phyloP scores from a whole-genome alignment of 2,329 filamentous ascomycete species.

The Paraphaeosphaeria sporulosa region DNA sequence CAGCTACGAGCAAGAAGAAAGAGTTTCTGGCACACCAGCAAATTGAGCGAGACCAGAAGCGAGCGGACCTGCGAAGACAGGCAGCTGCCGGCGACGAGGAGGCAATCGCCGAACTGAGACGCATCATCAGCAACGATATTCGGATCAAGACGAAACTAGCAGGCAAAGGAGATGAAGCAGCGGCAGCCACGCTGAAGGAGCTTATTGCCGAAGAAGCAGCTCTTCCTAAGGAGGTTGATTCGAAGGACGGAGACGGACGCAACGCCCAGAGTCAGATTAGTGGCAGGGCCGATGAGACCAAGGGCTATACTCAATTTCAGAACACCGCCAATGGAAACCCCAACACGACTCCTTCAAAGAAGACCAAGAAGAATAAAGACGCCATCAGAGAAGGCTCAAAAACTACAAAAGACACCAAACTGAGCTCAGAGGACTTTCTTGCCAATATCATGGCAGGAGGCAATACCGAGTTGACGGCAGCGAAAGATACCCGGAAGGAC shows the following conservation, averaged over 20 bases:
- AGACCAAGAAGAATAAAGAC: not conserved
- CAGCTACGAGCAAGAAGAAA: slow-evolving; percentile 30
- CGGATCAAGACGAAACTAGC: slow-evolving; percentile 8
- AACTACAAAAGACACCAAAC: not conserved
- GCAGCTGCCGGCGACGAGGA: slow-evolving; percentile 9
- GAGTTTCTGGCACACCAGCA: slow-evolving; percentile 26
- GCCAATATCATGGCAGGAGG: slow-evolving; percentile 2
- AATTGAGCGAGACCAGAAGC: slow-evolving; percentile 23
- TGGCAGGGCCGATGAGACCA: not conserved
- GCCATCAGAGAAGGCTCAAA: not conserved
- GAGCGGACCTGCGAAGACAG: slow-evolving; percentile 17
- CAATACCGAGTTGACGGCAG: not conserved
- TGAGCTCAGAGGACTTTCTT: not conserved
- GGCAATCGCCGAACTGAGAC: slow-evolving; percentile 26
- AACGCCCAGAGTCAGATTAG: not conserved
- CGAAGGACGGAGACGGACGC: not conserved
- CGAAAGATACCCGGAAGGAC: not conserved
- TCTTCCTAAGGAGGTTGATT: not conserved
- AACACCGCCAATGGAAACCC: not conserved
- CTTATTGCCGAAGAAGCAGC: not conserved
- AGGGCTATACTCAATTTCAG: not conserved
- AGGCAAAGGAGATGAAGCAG: slow-evolving; percentile 22
- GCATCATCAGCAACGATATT: not conserved
- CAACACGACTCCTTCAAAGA: not conserved
- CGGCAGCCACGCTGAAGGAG: slow-evolving; percentile 15